Base-by-base conservation (phyloP, 169 alveolate genomes). In the Plasmodium reichenowi region DNA sequence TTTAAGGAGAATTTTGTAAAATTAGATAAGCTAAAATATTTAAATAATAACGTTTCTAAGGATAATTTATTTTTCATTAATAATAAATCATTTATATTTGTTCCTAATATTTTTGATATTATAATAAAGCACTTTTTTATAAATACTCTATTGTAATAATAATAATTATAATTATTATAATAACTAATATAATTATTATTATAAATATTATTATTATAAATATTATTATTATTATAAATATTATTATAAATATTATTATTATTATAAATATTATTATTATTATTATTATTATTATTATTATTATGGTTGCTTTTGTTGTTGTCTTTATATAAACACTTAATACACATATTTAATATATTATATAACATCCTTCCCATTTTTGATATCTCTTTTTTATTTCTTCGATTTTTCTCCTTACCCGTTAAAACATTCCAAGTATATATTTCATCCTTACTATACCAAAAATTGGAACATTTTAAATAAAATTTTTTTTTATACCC, bases 401-500 rank as follows among this genome's bases (percentile, higher is more conserved):
- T 67, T 63, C 63, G 68, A 58, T 83, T 83, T 48, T 48, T 83
- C 45, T 29, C 32, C 29, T 43, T 83, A 13, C 26, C 8, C 9
- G 91, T 67, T 15, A 83, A 48, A 15, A 83, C 67, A 43, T 83
- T 72, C 91, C 91, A 83, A 5, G 91, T 83, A 29, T 52, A 83
- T 26, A 83, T 72, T 63, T 83, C 91, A 68, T 83, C 91, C 7
- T 12, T 7, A 12, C 20, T 68, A 15, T 83, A 83, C 91, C 91
- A 83, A 83, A 83, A 83, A 45, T 13, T 29, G n/a, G 5, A 43
- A 38, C 20, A 56, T 22, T 24, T 45, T 47, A 47, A 52, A 2
- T 13, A 47, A 1, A 78, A 26, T 32, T 83, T 83, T 38, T 38
- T 83, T 38, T 38, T 38, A 7, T 38, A 38, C 2, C 9, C 47